Evolutionary conservation across 1,284 basidiomycete species (phyloP), one percentile per base, ranked within the genome.

Genomic region (Leccinum subrobustum): DNA sequence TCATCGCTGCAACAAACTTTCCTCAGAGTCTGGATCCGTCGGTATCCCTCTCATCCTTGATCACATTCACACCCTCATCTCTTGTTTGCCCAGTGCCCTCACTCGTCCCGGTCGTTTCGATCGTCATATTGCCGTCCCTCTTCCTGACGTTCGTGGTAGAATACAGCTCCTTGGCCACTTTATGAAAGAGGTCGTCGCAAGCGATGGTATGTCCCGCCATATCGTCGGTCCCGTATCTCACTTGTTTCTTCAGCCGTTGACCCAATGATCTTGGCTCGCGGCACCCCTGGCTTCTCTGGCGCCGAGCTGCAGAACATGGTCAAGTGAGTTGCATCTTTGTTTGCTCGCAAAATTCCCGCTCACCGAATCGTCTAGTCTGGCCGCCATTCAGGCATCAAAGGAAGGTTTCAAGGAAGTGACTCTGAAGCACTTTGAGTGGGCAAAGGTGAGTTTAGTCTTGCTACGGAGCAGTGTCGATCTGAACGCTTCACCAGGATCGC

Each of bases 1-100:
- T 96, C 63, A 93, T 96, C 65, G 95, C 92, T 39, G 95, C 96
- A 5, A 98, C 95, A 57, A 98, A 98, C 76, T 96, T 97, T 76
- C 95, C 95, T 2, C 87, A 96, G 70, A 91, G 90, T 57, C 79
- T 98, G 61, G 94, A 96, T 73, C 86, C 85, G 90, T 92, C 65
- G 73, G 89, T 80, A 47, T 44, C 48, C 55, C 37, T 55, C 6
- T n/a, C 33, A 52, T 65, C 20, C 42, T 57, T 44, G 39, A 54
- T 56, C 42, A 33, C n/a, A 54, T 39, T 23, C 23, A 53, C 25
- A 23, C 37, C 54, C 63, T 71, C 50, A 73, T 63, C 57, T 54
- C 16, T 66, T 29, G 55, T 60, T 56, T 58, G 65, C 60, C 61
- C 72, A 94, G 92, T 67, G 95, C 95, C 16, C 84, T 98, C 57